Conservation (phyloP, 352 stramenopile genomes). For the Plasmopara muralis region DNA sequence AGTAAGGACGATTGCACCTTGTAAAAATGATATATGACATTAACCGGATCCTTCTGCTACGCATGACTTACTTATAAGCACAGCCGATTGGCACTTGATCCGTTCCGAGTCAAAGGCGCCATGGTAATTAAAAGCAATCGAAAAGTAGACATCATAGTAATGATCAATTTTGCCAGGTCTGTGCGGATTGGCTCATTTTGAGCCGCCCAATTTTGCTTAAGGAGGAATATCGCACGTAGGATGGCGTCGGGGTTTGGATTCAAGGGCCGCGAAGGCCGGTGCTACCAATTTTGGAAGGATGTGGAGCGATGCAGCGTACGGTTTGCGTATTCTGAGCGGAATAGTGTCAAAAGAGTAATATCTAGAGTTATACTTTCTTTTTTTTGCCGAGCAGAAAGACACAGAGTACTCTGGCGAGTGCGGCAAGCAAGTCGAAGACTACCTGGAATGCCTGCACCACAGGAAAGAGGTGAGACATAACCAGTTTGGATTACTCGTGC, state of each 20-base stretch:
- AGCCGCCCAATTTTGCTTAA: not conserved
- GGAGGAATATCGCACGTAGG: slow-evolving; percentile 5
- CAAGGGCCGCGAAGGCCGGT: slow-evolving; percentile 87
- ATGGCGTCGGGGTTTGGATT: slow-evolving; percentile 95
- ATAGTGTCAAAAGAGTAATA: too few relatives aligned
- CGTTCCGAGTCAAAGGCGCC: too few relatives aligned
- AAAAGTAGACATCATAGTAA: too few relatives aligned
- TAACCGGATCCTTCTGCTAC: too few relatives aligned
- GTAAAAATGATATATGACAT: too few relatives aligned
- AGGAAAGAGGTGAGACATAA: slow-evolving; percentile 86
- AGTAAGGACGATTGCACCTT: too few relatives aligned
- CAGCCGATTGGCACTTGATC: too few relatives aligned
- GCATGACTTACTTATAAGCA: too few relatives aligned
- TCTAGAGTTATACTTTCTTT: not conserved
- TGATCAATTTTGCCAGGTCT: not conserved
- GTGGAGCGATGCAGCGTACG: slow-evolving; percentile 93
- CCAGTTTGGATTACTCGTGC: not conserved
- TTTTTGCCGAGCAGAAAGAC: slow-evolving; percentile 50
- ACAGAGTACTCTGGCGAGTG: slow-evolving; percentile 75
- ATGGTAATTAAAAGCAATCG: too few relatives aligned
- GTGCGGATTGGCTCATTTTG: not conserved
- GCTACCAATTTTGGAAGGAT: slow-evolving; percentile 93
- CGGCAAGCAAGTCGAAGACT: slow-evolving; percentile 88
- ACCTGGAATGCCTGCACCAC: slow-evolving; percentile 94
- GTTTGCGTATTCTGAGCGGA: slow-evolving; percentile 15